These are phyloP conservation scores for Immersiella caudata DNA, from an alignment of 495 filamentous ascomycete species.

Conservation along the genomic window DNA sequence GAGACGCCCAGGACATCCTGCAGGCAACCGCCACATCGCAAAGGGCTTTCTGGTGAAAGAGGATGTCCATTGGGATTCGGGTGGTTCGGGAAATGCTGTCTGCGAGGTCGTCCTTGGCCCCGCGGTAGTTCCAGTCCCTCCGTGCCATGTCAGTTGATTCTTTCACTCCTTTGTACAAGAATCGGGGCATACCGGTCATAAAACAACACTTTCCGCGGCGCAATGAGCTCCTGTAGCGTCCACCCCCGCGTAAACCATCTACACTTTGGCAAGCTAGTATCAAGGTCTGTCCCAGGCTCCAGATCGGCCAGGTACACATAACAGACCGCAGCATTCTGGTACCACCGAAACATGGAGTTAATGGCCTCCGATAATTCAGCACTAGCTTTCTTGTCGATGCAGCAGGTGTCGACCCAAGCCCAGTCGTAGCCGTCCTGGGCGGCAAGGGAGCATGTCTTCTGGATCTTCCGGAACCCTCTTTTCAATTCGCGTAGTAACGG, in stretches of 20 bases:
- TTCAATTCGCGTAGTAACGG: no score
- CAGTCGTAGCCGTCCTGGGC: not conserved
- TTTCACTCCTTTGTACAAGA: not conserved
- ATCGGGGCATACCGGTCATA: not conserved
- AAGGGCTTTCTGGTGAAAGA: not conserved
- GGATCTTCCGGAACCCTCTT: not conserved
- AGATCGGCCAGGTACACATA: conserved; percentile 5
- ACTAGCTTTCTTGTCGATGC: conserved; percentile 3
- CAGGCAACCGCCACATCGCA: not conserved
- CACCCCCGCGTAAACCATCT: conserved; percentile 8
- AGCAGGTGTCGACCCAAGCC: conserved; percentile 11
- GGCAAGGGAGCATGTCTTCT: not conserved
- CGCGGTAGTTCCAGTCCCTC: not conserved
- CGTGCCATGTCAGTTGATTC: not conserved
- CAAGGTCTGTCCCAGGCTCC: not conserved
- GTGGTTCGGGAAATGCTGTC: not conserved
- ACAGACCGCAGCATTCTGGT: conserved; percentile 3
- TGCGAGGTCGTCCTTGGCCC: not conserved
- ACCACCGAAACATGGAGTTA: conserved; percentile 10
- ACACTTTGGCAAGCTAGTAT: not conserved
- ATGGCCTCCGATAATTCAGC: not conserved
- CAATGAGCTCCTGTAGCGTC: conserved; percentile 9
- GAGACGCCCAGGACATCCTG: conserved; percentile 4
- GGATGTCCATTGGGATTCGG: not conserved
- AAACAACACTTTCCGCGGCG: not conserved